These are phyloP conservation scores for Truncatella angustata DNA, from an alignment of 2,329 filamentous ascomycete species.

Conservation along the genomic window DNA sequence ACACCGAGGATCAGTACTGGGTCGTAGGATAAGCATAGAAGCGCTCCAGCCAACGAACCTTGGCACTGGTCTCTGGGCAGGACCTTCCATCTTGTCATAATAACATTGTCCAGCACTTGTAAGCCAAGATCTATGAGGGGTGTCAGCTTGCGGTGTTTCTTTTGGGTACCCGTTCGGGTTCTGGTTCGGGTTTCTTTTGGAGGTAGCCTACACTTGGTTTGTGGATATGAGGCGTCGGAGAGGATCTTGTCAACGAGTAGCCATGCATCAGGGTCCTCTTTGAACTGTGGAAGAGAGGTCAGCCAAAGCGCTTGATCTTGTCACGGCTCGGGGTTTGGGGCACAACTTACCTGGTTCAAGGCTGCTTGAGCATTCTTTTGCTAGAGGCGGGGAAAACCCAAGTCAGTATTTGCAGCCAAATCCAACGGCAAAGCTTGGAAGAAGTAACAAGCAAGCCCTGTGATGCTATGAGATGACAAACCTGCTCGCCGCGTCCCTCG, in stretches of 20 bases:
- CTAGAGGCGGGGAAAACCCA: slow-evolving; percentile 49
- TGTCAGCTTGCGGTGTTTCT: slow-evolving; percentile 19
- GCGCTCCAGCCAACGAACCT: slow-evolving; percentile 49
- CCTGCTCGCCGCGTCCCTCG: slow-evolving; percentile 90
- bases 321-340: slow-evolving; percentile 21
- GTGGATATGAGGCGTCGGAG: slow-evolving; percentile 85
- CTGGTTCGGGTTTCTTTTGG: neutral
- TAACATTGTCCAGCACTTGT: slow-evolving; percentile 96
- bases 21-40: neutral
- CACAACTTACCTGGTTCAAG: slow-evolving; percentile 76
- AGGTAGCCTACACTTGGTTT: slow-evolving; percentile 82
- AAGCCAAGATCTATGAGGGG: slow-evolving; percentile 77
- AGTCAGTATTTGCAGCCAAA: slow-evolving; percentile 33
- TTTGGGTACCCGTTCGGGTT: too few species aligned
- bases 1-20: slow-evolving; percentile 11
- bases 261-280: slow-evolving; percentile 98
- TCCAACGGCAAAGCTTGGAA: slow-evolving; percentile 9
- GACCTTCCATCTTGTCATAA: slow-evolving; percentile 98
- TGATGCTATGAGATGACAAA: slow-evolving; percentile 44
- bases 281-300: slow-evolving; percentile 65
- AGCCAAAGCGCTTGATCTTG: slow-evolving; percentile 97
- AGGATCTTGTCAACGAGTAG: slow-evolving; percentile 96
- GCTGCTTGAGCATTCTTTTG: slow-evolving; percentile 95
- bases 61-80: slow-evolving; percentile 93
- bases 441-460: neutral